Conservation (phyloP, 305 asterid genomes). For the Fraxinus baroniana region DNA sequence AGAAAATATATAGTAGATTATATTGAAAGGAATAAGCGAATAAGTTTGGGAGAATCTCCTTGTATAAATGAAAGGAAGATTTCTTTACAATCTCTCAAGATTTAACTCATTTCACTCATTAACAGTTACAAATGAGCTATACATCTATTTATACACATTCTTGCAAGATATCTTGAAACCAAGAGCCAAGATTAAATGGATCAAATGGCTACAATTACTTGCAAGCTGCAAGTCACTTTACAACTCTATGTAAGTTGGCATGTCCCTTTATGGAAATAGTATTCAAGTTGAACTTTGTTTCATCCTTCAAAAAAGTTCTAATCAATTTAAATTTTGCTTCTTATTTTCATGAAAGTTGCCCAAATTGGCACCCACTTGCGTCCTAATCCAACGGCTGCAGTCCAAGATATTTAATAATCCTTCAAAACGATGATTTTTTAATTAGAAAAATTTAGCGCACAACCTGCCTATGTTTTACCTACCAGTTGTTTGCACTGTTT, state of each 20-base stretch:
- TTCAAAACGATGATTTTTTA: too few species aligned
- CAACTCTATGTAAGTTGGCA: neutral
- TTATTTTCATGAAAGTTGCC: neutral
- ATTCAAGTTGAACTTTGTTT: neutral
- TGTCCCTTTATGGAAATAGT: neutral
- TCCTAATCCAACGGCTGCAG: neutral
- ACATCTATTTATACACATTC: neutral
- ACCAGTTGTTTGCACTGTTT: neutral
- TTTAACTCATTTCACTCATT: neutral
- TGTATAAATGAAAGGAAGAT: neutral
- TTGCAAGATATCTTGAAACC: neutral
- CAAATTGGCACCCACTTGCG: neutral
- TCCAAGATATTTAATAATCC: neutral
- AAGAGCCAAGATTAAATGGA: neutral
- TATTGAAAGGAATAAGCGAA: neutral
- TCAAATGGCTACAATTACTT: neutral
- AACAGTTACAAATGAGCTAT: neutral
- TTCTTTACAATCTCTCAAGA: neutral
- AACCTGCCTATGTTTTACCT: neutral
- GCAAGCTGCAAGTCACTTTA: neutral
- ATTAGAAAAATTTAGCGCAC: neutral
- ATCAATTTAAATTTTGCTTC: neutral
- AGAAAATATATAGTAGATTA: too few species aligned
- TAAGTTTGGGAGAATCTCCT: neutral
- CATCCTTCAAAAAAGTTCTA: neutral